A percentile compares a stretch with the other conserved stretches of the same genome.
Conservation (phyloP, 2,329 filamentous ascomycete genomes). For the Talaromyces sp. region DNA sequence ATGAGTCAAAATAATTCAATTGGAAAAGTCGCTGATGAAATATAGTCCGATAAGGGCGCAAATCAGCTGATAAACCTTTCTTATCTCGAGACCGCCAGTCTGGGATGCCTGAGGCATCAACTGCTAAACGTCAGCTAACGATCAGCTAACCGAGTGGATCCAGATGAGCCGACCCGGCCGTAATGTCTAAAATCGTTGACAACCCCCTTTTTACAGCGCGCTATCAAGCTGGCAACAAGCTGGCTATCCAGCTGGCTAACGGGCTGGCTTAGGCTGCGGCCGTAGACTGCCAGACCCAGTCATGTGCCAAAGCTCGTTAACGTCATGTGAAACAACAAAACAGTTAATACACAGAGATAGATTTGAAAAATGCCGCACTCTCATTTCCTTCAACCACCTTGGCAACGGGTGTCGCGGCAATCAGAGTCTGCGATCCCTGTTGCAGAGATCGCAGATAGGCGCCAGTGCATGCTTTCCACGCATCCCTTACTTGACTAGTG, state of each 20-base stretch:
- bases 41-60: neutral
- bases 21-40: neutral
- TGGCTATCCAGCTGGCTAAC: too few species aligned
- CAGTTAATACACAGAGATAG: conserved; percentile 5
- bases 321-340: too few species aligned
- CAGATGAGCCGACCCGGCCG: too few species aligned
- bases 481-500: conserved; percentile 54
- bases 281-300: too few species aligned
- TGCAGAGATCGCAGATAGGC: conserved; percentile 10
- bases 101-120: too few species aligned
- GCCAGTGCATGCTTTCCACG: conserved; percentile 41
- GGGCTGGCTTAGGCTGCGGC: too few species aligned
- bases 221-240: too few species aligned
- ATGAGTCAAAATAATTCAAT: neutral
- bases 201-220: too few species aligned
- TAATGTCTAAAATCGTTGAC: too few species aligned
- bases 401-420: conserved; percentile 16
- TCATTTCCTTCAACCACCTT: conserved; percentile 14
- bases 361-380: conserved; percentile 9
- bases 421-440: conserved; percentile 5
- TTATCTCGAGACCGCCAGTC: neutral
- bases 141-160: too few species aligned
- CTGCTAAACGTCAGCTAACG: too few species aligned
- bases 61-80: neutral
- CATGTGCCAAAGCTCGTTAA: too few species aligned